These are phyloP conservation scores for Tinospora cordifolia DNA, from an alignment of 164 flowering plant genomes.

Conservation along the genomic window DNA sequence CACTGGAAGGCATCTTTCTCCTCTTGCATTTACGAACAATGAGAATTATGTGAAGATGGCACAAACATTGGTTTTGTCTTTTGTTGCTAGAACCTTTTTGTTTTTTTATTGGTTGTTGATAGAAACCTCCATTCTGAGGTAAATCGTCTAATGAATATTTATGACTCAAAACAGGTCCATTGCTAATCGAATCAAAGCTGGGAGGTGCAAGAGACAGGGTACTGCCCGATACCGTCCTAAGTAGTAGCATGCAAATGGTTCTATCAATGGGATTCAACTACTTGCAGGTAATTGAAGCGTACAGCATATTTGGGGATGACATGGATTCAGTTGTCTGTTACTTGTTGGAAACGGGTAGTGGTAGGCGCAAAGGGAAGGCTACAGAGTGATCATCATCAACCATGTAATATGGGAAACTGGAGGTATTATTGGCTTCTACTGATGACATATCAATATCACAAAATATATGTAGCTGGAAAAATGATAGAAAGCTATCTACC, in stretches of 20 bases:
- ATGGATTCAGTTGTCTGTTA: conserved; percentile 90
- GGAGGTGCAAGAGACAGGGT: conserved; percentile 27
- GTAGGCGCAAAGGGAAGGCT: conserved; percentile 91
- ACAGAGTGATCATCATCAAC: conserved; percentile 42
- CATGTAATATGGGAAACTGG: not conserved
- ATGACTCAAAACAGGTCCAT: conserved; percentile 37
- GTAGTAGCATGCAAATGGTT: conserved; percentile 67
- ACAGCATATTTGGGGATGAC: conserved; percentile 91
- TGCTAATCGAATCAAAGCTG: conserved; percentile 33
- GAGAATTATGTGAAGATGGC: too few relatives aligned
- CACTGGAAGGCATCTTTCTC: too few relatives aligned
- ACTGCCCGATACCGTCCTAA: conserved; percentile 34
- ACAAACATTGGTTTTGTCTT: too few relatives aligned
- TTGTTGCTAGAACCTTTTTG: not conserved
- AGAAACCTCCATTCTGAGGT: not conserved
- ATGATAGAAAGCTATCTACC: not conserved
- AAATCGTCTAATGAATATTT: not conserved
- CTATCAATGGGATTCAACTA: conserved; percentile 97
- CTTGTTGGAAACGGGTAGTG: conserved; percentile 61
- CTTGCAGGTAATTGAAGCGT: conserved; percentile 80
- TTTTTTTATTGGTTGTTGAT: not conserved
- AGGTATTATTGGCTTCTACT: not conserved
- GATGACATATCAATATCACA: too few relatives aligned
- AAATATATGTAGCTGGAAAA: not conserved
- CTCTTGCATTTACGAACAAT: too few relatives aligned